These are phyloP conservation scores for Colletotrichum salicis DNA, from an alignment of 2,329 filamentous ascomycete genomes.

Conservation along the genomic window DNA sequence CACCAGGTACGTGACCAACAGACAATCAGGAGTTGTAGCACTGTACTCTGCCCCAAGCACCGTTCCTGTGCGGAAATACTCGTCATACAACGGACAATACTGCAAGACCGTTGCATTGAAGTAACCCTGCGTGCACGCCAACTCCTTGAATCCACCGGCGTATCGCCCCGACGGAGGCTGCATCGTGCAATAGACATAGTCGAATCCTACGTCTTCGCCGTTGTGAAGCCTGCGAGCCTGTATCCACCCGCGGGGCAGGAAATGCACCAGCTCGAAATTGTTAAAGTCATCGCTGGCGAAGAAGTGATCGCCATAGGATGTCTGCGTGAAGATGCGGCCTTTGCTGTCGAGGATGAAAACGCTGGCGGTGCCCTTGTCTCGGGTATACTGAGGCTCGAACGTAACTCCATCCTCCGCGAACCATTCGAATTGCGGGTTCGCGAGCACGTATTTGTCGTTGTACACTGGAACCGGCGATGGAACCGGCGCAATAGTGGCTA, in stretches of 20 bases:
- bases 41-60: not conserved
- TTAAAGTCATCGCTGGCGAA: not conserved
- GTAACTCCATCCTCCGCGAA: not conserved
- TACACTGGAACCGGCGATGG: not conserved
- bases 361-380: not conserved
- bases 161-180: not conserved
- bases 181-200: not conserved
- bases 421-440: not conserved
- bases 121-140: not conserved
- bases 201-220: not conserved
- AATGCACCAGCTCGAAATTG: not conserved
- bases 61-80: not conserved
- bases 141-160: not conserved
- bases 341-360: slow-evolving; percentile 2
- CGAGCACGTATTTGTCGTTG: not conserved
- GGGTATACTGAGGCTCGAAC: not conserved
- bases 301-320: slow-evolving; percentile 3
- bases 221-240: not conserved
- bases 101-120: not conserved
- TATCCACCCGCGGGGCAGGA: not conserved
- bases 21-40: not conserved
- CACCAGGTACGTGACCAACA: not conserved
- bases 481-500: not conserved
- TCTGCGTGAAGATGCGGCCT: slow-evolving; percentile 5
- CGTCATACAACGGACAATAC: not conserved